These are phyloP conservation scores for Dendrobium catenatum DNA, from an alignment of 106 monocot species.

Conservation along the genomic window DNA sequence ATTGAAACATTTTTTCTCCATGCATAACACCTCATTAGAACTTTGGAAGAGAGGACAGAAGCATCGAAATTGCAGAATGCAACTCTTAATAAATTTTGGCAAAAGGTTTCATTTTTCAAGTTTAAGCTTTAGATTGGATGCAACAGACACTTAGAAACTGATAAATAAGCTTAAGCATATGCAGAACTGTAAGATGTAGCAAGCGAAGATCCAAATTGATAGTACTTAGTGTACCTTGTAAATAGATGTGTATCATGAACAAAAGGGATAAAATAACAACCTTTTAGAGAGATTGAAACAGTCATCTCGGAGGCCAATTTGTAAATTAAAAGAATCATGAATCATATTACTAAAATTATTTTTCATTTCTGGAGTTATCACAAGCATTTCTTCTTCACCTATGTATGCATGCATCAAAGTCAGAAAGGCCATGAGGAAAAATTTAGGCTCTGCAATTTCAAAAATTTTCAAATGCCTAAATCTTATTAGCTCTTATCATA, in stretches of 20 bases:
- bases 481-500: background rate
- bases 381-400: background rate
- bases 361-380: background rate
- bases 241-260: background rate
- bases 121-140: too few species aligned
- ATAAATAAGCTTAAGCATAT: too few species aligned
- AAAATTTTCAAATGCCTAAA: background rate
- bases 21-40: background rate
- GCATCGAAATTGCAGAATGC: background rate
- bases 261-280: background rate
- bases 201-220: background rate
- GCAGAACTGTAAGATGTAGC: background rate
- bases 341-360: background rate
- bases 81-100: background rate
- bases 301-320: background rate
- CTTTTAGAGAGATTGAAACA: background rate
- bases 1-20: background rate
- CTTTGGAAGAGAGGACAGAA: background rate
- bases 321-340: background rate
- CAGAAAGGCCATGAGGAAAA: background rate
- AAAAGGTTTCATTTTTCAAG: background rate
- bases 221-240: background rate
- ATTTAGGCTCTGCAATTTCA: background rate
- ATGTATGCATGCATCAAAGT: background rate
- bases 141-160: too few species aligned